Conservation (phyloP, 352 stramenopile genomes). For the Phytophthora ramorum region DNA sequence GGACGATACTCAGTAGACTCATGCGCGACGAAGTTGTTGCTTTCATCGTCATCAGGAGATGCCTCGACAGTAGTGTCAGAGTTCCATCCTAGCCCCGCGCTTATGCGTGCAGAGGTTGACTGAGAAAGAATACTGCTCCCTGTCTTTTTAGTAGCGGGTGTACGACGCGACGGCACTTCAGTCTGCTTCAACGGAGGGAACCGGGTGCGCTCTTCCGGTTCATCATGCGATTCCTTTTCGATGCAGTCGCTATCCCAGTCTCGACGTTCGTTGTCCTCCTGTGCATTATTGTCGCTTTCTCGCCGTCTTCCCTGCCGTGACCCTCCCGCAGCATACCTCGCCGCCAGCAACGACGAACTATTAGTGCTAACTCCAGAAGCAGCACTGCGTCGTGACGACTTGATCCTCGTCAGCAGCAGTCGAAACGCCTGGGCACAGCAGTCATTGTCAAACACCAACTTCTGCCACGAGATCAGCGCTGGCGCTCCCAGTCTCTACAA, state of each 20-base stretch:
- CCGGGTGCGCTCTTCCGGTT: conserved; percentile 1
- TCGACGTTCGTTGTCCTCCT: conserved; percentile 22
- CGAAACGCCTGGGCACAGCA: conserved; percentile 66
- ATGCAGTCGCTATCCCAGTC: conserved; percentile 4
- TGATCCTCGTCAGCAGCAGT: conserved; percentile 65
- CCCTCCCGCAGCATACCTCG: conserved; percentile 18
- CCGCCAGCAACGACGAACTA: conserved; percentile 27
- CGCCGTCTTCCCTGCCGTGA: conserved; percentile 2
- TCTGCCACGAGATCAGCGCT: conserved; percentile 67
- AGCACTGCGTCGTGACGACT: conserved; percentile 46
- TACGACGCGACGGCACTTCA: not conserved
- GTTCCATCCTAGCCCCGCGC: conserved; percentile 28
- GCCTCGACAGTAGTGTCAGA: conserved; percentile 39
- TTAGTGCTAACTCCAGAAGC: conserved; percentile 28
- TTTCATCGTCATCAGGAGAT: conserved; percentile 18
- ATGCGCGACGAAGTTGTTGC: not conserved
- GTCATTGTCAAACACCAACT: conserved; percentile 72
- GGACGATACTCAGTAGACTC: not conserved
- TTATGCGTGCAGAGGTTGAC: conserved; percentile 4
- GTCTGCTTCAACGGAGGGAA: conserved; percentile 24
- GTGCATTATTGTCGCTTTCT: conserved; percentile 16
- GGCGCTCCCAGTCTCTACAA: conserved; percentile 58
- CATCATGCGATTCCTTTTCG: not conserved
- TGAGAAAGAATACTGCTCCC: not conserved
- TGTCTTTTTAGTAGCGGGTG: conserved; percentile 1